A percentile compares a stretch with the other conserved stretches of the same genome.
Evolutionary conservation across 768 basidiomycete species (phyloP).

Genomic region (Porphyrellus cyaneotinctus): DNA sequence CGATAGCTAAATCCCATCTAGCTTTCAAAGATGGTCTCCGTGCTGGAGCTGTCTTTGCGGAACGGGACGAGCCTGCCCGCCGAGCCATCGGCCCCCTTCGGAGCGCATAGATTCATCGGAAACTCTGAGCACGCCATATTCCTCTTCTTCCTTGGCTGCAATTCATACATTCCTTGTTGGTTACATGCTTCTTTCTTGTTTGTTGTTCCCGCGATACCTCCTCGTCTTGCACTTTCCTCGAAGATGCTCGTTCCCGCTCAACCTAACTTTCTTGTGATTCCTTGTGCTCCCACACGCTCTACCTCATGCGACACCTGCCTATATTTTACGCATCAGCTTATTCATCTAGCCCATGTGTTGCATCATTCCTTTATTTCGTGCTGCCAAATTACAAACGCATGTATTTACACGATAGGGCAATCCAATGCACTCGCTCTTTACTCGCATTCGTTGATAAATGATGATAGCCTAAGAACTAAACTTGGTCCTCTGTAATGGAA

Average conservation of each 20-base stretch:
- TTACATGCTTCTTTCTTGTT: background rate
- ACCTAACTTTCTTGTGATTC: constrained; percentile 2
- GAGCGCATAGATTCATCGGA: constrained; percentile 9
- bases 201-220: constrained; percentile 13
- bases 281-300: background rate
- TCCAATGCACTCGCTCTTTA: constrained; percentile 13
- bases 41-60: constrained; percentile 26
- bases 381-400: background rate
- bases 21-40: constrained; percentile 28
- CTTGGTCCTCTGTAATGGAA: background rate
- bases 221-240: constrained; percentile 4
- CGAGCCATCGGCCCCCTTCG: constrained; percentile 30
- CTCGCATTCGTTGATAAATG: background rate
- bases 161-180: constrained; percentile 11
- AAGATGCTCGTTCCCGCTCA: constrained; percentile 6
- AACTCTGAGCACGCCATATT: background rate
- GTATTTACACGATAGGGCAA: constrained; percentile 8
- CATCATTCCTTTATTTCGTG: background rate
- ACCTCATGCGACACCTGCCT: constrained; percentile 10
- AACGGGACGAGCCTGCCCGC: constrained; percentile 29
- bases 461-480: too few species aligned
- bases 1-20: constrained; percentile 18
- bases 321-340: background rate
- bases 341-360: constrained; percentile 6
- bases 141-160: background rate